Conservation (phyloP, 768 basidiomycete genomes). For the Tricholoma furcatifolium region DNA sequence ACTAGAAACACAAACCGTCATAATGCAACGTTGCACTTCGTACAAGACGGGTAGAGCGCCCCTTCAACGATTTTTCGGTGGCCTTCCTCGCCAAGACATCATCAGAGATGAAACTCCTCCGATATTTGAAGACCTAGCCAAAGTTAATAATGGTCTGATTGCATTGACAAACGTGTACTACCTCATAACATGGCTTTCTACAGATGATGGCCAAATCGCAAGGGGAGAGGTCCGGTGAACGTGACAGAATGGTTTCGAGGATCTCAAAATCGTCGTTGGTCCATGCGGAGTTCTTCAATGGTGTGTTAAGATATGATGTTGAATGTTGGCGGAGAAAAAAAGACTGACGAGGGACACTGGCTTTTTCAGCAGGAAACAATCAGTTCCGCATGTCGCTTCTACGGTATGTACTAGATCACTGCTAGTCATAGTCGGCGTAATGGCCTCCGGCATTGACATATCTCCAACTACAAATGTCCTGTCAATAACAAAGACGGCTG, state of each 20-base stretch:
- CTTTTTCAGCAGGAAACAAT: conserved; percentile 29
- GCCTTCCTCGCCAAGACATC: conserved; percentile 2
- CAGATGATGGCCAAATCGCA: conserved; percentile 58
- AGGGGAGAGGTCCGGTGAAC: conserved; percentile 43
- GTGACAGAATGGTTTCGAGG: conserved; percentile 37
- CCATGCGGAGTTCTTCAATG: conserved; percentile 34
- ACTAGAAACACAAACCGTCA: conserved; percentile 8
- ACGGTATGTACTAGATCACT: conserved; percentile 15
- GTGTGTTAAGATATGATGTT: background rate
- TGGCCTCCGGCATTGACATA: conserved; percentile 25
- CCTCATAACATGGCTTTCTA: conserved; percentile 61
- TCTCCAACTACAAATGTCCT: conserved; percentile 22
- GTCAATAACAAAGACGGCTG: background rate
- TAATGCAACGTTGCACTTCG: conserved; percentile 5
- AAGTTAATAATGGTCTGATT: background rate
- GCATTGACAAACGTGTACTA: conserved; percentile 33
- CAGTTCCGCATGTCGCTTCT: conserved; percentile 26
- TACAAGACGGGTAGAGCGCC: background rate
- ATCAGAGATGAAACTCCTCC: conserved; percentile 21
- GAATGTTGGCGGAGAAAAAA: background rate
- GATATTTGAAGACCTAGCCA: conserved; percentile 26
- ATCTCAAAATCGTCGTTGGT: conserved; percentile 33
- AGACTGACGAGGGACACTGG: conserved; percentile 14
- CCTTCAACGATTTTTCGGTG: conserved; percentile 6
- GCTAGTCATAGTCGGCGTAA: conserved; percentile 23